These are phyloP conservation scores for Wickerhamiella hasegawae DNA, from an alignment of 805 yeast species.

Conservation along the genomic window DNA sequence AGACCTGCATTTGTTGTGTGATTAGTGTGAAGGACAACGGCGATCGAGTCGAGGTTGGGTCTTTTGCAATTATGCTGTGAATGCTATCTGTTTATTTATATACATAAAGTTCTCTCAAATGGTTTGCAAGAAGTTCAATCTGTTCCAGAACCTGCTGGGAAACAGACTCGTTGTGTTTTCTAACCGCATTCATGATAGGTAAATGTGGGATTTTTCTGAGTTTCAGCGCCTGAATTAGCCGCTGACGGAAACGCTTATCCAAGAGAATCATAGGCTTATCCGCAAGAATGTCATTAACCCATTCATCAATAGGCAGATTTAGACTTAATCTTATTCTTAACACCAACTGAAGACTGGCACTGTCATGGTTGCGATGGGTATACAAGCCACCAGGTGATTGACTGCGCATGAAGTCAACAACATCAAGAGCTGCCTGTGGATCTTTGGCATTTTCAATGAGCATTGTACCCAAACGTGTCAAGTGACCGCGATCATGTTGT, in stretches of 20 bases:
- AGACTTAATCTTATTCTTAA: neutral
- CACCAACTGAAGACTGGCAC: neutral
- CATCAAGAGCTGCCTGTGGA: neutral
- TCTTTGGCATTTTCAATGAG: neutral
- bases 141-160: neutral
- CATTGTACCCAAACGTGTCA: neutral
- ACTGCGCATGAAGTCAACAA: neutral
- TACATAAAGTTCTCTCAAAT: too few relatives aligned
- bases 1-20: conserved; percentile 4
- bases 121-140: neutral
- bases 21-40: too few relatives aligned
- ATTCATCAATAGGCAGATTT: neutral
- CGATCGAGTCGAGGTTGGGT: too few relatives aligned
- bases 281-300: neutral
- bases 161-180: neutral
- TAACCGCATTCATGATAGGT: neutral
- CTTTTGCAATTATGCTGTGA: too few relatives aligned
- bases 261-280: neutral
- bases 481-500: neutral
- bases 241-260: neutral
- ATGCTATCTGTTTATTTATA: too few relatives aligned
- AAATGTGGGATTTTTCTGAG: neutral
- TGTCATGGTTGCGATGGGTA: conserved; percentile 1
- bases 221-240: neutral
- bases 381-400: neutral